phyloP scores from a whole-genome alignment of 495 filamentous ascomycete genomes.

The Neurospora sp. region DNA sequence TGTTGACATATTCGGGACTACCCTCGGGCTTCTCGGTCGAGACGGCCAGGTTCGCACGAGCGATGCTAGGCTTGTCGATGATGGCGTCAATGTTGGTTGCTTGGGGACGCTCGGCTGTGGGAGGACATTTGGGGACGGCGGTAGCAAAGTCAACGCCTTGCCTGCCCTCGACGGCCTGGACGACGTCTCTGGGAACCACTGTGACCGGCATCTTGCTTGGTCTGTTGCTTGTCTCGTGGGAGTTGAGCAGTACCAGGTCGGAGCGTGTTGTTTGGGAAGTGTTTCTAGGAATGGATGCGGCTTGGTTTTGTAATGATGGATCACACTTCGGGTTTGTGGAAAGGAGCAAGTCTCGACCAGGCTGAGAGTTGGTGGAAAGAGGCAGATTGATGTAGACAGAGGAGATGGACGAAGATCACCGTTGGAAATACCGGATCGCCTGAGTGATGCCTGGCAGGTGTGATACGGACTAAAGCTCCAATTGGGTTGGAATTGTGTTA shows the following conservation, averaged over 20 bases:
- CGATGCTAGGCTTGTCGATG: constrained; percentile 14
- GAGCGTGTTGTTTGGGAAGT: background rate
- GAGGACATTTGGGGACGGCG: background rate
- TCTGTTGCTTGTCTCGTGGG: background rate
- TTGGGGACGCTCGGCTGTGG: constrained; percentile 7
- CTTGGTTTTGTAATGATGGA: background rate
- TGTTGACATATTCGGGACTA: constrained; percentile 10
- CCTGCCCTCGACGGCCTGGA: background rate
- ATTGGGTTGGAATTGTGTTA: background rate
- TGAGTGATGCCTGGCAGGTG: background rate
- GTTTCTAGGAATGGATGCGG: background rate
- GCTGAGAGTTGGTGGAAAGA: background rate
- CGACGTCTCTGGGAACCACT: background rate
- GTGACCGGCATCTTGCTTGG: background rate
- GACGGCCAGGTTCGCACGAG: constrained; percentile 28
- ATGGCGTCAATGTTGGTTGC: constrained; percentile 4
- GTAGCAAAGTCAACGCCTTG: constrained; percentile 5
- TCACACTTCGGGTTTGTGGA: background rate
- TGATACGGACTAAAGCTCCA: background rate
- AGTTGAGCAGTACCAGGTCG: background rate
- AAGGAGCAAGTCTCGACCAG: background rate
- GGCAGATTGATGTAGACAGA: background rate
- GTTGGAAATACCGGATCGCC: background rate
- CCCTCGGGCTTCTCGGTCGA: constrained; percentile 23
- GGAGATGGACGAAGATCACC: background rate